Evolutionary conservation across 768 basidiomycete genomes (phyloP).

Genomic region (Termitomyces eurrhizus): DNA sequence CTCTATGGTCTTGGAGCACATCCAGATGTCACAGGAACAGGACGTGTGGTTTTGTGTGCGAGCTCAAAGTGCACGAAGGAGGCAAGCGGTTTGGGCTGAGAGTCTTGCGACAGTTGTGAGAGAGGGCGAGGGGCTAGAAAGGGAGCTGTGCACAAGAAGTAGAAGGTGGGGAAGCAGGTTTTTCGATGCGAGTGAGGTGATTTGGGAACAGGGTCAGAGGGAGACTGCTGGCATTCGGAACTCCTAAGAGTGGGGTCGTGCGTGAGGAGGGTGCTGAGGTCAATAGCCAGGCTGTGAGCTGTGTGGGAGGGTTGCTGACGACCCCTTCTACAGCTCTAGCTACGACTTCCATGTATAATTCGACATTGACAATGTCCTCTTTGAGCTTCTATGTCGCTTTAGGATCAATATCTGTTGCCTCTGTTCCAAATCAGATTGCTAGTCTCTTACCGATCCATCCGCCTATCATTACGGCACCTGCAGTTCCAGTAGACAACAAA

Average conservation of each 20-base stretch:
- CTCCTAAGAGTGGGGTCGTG: neutral
- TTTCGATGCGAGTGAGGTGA: conserved; percentile 33
- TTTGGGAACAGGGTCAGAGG: conserved; percentile 17
- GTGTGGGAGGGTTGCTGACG: too few species aligned
- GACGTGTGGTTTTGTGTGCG: conserved; percentile 75
- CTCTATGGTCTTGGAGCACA: conserved; percentile 60
- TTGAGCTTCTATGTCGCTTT: too few species aligned
- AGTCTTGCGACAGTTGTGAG: conserved; percentile 81
- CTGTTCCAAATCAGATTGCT: too few species aligned
- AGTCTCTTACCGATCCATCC: too few species aligned
- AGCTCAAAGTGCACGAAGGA: conserved; percentile 58
- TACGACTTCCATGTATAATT: too few species aligned
- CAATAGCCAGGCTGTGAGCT: neutral
- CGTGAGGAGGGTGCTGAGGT: conserved; percentile 2
- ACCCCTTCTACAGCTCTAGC: neutral
- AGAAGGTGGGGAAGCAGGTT: conserved; percentile 57
- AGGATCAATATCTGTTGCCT: too few species aligned
- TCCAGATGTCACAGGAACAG: conserved; percentile 67
- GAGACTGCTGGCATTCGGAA: conserved; percentile 15
- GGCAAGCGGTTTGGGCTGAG: conserved; percentile 83
- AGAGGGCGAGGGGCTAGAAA: conserved; percentile 82
- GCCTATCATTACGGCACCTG: too few species aligned
- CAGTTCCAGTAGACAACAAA: too few species aligned
- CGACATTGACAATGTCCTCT: too few species aligned
- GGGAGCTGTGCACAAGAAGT: conserved; percentile 63